These are phyloP conservation scores for Botrytis porri DNA, from an alignment of 2,329 filamentous ascomycete species.

Conservation along the genomic window DNA sequence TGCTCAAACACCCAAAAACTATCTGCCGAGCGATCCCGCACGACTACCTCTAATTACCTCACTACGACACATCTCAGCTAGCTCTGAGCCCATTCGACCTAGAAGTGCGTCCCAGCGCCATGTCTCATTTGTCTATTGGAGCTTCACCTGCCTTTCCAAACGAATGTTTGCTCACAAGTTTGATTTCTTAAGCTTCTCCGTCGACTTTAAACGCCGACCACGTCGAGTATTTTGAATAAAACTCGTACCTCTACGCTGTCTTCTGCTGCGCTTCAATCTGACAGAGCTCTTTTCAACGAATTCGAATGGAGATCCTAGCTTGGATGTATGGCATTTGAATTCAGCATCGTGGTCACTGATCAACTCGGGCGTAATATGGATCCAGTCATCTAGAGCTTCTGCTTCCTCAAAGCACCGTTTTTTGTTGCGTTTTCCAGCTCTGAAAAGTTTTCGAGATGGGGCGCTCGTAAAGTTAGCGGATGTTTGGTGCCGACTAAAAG, in stretches of 20 bases:
- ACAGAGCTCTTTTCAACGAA: not conserved
- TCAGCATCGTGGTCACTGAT: not conserved
- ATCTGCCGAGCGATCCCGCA: not conserved
- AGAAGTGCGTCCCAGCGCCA: not conserved
- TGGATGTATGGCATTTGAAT: not conserved
- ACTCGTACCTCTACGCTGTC: not conserved
- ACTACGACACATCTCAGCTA: not conserved
- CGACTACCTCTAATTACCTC: not conserved
- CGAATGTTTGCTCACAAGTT: not conserved
- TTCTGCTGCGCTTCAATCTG: not conserved
- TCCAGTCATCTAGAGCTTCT: not conserved
- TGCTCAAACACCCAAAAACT: not conserved
- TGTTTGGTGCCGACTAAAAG: not conserved
- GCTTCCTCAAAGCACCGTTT: rapidly evolving
- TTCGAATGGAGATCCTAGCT: not conserved
- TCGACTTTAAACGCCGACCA: not conserved
- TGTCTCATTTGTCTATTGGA: not conserved
- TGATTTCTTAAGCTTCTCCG: not conserved
- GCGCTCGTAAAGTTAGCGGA: not conserved
- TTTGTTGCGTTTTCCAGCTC: not conserved
- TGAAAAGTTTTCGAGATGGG: no score
- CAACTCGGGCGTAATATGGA: not conserved
- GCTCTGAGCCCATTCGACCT: not conserved
- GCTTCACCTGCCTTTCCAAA: not conserved
- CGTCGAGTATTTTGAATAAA: not conserved